Base-by-base conservation (phyloP, 2,329 filamentous ascomycete species). In the Capronia americana region DNA sequence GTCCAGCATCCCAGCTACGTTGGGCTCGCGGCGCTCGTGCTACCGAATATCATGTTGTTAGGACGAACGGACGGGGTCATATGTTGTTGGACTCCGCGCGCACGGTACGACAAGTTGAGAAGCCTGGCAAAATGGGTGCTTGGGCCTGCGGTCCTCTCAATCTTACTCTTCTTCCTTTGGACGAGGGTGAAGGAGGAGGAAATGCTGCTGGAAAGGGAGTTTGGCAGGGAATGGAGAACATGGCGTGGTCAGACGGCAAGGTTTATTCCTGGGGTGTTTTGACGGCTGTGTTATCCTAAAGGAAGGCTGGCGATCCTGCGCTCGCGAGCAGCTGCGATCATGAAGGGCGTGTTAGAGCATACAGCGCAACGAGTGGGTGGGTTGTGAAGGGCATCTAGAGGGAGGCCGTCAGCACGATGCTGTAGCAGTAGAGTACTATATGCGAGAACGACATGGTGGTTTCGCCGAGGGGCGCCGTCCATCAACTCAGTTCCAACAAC, bases 1-100 rank as follows among this genome's bases (percentile, higher is more conserved):
- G 73, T 85, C 2, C 83, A 85, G 70, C 84, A 86, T 70, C 84
- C 84, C 1, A 84, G 83, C 62, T 87, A 86, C 65, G 80, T 80
- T 0, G 84, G 81, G 3, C 23, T 53, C 0, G 53, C 81, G 1
- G 10, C 77, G 0, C 32, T 81, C 2, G 68, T 85, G 64, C 48
- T 53, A 3, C 23, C 17, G 4, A 53, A 53, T 28, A 23, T 17
- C 4, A 26, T 53, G 20, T 8, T 53, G n/a, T n/a, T 53, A 3
- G 48, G 20, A 12, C 23, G 26, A 12, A 24, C 23, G 23, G 48
- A 28, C 20, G 38, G 38, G 38, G 23, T 53, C 10, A 5, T 26
- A 1, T 17, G 48, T 53, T 28, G 11, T n/a, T 53, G 48, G 48
- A 28, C 10, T 8, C 48, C 48, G 20, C 20, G 11, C 10, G 20